A percentile compares a stretch with the other conserved stretches of the same genome.
Evolutionary conservation across 202 grass and related monocot species (phyloP).

Genomic region (Miscanthus sacchariflorus): DNA sequence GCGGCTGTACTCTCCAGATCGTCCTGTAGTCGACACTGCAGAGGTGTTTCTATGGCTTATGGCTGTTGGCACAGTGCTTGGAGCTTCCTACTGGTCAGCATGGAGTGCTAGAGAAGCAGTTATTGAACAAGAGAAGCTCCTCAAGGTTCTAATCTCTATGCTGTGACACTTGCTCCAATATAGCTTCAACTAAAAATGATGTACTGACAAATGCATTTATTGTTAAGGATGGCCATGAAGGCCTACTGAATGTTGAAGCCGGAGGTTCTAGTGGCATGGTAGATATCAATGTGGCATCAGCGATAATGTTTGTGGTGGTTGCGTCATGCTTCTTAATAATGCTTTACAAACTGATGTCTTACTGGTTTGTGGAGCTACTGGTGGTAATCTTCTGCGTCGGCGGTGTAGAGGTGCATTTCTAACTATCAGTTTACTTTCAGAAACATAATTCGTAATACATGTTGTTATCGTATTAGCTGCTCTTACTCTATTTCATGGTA

Average conservation of each 20-base stretch:
- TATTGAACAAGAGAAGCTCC: slow-evolving; percentile 84
- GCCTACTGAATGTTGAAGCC: slow-evolving; percentile 57
- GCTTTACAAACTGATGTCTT: slow-evolving; percentile 92
- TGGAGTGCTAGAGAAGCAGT: slow-evolving; percentile 85
- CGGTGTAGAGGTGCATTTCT: slow-evolving; percentile 77
- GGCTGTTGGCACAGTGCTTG: slow-evolving; percentile 94
- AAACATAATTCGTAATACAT: neutral
- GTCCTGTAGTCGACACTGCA: slow-evolving; percentile 85
- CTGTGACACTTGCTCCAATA: slow-evolving; percentile 2
- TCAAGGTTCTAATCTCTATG: slow-evolving; percentile 71
- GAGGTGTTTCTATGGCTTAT: slow-evolving; percentile 99
- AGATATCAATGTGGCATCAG: slow-evolving; percentile 81
- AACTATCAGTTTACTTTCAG: slow-evolving; percentile 20
- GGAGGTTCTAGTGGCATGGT: slow-evolving; percentile 75
- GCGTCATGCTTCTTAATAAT: slow-evolving; percentile 95
- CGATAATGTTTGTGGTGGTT: slow-evolving; percentile 92
- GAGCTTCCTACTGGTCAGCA: slow-evolving; percentile 96
- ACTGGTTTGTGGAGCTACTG: slow-evolving; percentile 91
- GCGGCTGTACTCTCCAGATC: slow-evolving; percentile 91
- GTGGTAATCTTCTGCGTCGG: slow-evolving; percentile 93
- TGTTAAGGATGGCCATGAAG: slow-evolving; percentile 81
- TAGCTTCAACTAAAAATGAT: slow-evolving; percentile 32
- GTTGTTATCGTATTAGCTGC: neutral
- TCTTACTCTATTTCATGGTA: slow-evolving; percentile 5
- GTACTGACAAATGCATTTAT: slow-evolving; percentile 41